Evolutionary conservation across 305 asterid species (phyloP), one percentile per base, ranked within the genome.

Genomic region (Solanum hybrid): DNA sequence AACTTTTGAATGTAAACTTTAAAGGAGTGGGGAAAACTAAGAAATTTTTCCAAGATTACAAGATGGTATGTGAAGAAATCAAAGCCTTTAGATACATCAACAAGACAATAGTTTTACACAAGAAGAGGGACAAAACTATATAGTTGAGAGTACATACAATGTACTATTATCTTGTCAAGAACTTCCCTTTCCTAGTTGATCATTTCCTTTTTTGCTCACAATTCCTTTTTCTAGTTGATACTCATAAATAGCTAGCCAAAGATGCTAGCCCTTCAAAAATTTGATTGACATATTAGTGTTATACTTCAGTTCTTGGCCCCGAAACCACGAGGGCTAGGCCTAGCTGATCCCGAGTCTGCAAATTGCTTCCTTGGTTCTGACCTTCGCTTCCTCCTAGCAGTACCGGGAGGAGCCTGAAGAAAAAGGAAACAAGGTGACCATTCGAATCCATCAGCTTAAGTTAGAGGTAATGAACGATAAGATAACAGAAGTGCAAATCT

Each of bases 351-450:
- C 0, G 98, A 94, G 94, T 93, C 99, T 84, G 94, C 95, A 91
- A 96, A 95, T 89, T 96, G 97, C 88, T 34, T 94, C 92, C 98
- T 94, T 37, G 97, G 93, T 87, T 92, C 98, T 80, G 98, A 90
- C 93, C 89, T 95, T 90, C 93, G 94, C 92, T 96, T 97, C 91
- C 98, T 96, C 95, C 98, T 95, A 29, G 98, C 98, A 71, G 98
- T 96, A 61, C 99, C 98, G n/a, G 98, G 97, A 86, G 99, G 98
- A 75, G 96, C 96, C 99, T 97, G 95, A 81, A 87, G 86, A 37
- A 74, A 69, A 90, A 84, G 18, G 87, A 20, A 26, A 74, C 24
- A 64, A 46, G 36, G 33, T 81, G 76, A 24, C 12, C 18, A 71
- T 28, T 39, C 7, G 1, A 36, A 31, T 9, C 74, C 74, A 83